These are phyloP conservation scores for Caloboletus firmus DNA, from an alignment of 1,284 basidiomycete species.

Conservation along the genomic window DNA sequence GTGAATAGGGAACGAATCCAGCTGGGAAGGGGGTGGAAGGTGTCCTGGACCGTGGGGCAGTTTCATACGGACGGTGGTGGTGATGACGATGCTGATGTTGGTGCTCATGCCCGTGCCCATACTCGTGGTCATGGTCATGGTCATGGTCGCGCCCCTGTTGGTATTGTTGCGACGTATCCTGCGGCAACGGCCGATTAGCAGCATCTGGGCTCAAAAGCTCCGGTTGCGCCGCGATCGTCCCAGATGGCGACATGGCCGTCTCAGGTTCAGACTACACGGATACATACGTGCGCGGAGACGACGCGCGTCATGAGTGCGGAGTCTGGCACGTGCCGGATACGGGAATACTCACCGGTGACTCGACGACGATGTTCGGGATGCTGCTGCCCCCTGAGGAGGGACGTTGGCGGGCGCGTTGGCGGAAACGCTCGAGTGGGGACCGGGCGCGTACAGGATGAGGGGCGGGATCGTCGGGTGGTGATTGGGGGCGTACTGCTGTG, in stretches of 20 bases:
- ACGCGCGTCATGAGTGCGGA: background rate
- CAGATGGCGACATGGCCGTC: slow-evolving; percentile 18
- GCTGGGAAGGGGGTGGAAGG: no score
- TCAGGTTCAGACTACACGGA: slow-evolving; percentile 32
- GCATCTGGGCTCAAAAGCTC: slow-evolving; percentile 34
- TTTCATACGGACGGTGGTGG: no score
- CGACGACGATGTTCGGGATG: slow-evolving; percentile 37
- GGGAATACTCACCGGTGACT: slow-evolving; percentile 33
- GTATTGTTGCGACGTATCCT: slow-evolving; percentile 21
- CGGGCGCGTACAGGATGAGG: slow-evolving; percentile 9
- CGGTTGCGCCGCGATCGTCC: slow-evolving; percentile 15
- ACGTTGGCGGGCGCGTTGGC: slow-evolving; percentile 32
- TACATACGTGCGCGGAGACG: background rate
- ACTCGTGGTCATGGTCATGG: no score
- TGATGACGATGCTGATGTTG: slow-evolving; percentile 12
- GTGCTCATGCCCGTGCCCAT: slow-evolving; percentile 22
- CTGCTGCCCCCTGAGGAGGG: slow-evolving; percentile 27
- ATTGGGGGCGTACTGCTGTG: background rate
- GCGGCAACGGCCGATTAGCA: slow-evolving; percentile 28
- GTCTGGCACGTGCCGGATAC: background rate
- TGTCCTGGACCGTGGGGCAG: no score
- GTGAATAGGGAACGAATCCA: no score
- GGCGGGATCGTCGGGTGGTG: slow-evolving; percentile 3
- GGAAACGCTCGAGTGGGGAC: slow-evolving; percentile 25
- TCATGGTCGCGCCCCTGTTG: no score